These are phyloP conservation scores for Pseudogymnoascus sp. DNA, from an alignment of 2,329 filamentous ascomycete species.

Conservation along the genomic window DNA sequence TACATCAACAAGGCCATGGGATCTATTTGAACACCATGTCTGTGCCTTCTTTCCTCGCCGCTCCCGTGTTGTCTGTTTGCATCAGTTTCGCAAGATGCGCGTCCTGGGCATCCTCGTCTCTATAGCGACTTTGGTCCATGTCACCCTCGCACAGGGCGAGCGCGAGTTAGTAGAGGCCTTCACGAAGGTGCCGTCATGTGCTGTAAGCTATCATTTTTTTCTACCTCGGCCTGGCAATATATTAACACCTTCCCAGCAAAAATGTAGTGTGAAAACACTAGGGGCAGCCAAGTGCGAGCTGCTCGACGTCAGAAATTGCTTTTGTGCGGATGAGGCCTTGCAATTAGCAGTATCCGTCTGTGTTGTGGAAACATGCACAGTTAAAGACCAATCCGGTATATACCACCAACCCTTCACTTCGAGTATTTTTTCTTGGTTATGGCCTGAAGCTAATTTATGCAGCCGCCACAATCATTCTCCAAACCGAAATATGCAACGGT, in stretches of 20 bases:
- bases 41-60: not conserved
- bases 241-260: not conserved
- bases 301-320: slow-evolving; percentile 11
- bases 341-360: slow-evolving; percentile 13
- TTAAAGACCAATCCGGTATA: slow-evolving; percentile 16
- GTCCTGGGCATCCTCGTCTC: not conserved
- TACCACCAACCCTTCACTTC: not conserved
- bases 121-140: not conserved
- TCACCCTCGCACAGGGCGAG: not conserved
- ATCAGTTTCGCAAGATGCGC: slow-evolving; percentile 4
- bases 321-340: slow-evolving; percentile 16
- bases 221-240: not conserved
- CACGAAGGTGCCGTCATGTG: slow-evolving; percentile 4
- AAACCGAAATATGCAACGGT: slow-evolving; percentile 15
- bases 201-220: not conserved
- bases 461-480: slow-evolving; percentile 9
- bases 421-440: not conserved
- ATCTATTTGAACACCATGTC: not conserved
- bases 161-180: not conserved
- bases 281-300: not conserved
- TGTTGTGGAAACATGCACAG: slow-evolving; percentile 13
- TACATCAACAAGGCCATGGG: slow-evolving; percentile 2
- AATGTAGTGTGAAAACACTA: not conserved
- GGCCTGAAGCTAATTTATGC: not conserved
- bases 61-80: not conserved